Evolutionary conservation across 1,139 yeast species (phyloP).

Genomic region (Groenewaldozyma sp.): DNA sequence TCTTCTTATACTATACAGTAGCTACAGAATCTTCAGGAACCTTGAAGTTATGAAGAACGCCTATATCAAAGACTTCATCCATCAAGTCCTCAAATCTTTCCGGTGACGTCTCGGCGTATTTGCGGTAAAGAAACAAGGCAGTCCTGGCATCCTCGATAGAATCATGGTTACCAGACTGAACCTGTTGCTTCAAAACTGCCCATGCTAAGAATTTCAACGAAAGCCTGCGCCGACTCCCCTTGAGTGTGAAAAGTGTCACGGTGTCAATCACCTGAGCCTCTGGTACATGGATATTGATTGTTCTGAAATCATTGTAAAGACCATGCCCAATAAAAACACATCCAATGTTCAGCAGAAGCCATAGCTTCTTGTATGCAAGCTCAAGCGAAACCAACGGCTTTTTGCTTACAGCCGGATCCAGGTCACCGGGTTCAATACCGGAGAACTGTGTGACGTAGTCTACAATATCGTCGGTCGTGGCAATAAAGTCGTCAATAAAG

Average conservation of each 20-base stretch:
- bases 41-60: constrained; percentile 49
- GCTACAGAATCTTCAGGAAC: constrained; percentile 36
- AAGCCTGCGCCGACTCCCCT: constrained; percentile 62
- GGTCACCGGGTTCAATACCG: constrained; percentile 88
- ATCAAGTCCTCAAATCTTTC: constrained; percentile 56
- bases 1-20: background rate
- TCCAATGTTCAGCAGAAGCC: constrained; percentile 82
- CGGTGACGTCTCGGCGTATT: constrained; percentile 52
- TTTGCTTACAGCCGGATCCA: constrained; percentile 59
- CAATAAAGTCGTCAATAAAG: constrained; percentile 88
- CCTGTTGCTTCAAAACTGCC: constrained; percentile 60
- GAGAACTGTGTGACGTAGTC: constrained; percentile 87
- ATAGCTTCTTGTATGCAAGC: constrained; percentile 76
- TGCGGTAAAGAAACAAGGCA: constrained; percentile 69
- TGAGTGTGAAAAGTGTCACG: constrained; percentile 62
- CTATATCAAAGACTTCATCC: constrained; percentile 66
- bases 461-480: constrained; percentile 54
- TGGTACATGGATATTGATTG: constrained; percentile 87
- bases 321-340: constrained; percentile 96
- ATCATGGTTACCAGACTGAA: constrained; percentile 91
- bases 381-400: constrained; percentile 72
- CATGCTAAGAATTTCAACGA: constrained; percentile 88
- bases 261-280: constrained; percentile 81
- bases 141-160: constrained; percentile 93
- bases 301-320: constrained; percentile 79